Evolutionary conservation across 371 early-diverging fungal species (phyloP).

Genomic region (Blakeslea trispora): DNA sequence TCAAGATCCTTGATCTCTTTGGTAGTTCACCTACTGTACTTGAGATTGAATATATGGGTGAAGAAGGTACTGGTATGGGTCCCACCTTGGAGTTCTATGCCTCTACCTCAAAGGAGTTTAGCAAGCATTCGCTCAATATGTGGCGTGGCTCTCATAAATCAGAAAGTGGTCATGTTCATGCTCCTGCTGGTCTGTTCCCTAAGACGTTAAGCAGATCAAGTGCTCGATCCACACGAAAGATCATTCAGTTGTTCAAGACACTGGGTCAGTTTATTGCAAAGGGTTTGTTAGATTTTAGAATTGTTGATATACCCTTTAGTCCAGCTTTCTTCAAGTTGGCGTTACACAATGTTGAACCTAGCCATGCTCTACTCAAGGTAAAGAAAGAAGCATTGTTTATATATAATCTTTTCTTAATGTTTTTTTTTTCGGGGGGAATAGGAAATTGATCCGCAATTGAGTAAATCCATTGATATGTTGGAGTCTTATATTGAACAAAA

Average conservation of each 20-base stretch:
- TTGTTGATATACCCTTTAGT: conserved; percentile 84
- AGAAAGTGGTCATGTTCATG: conserved; percentile 52
- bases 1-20: conserved; percentile 80
- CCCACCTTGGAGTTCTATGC: conserved; percentile 95
- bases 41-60: conserved; percentile 91
- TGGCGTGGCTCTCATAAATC: conserved; percentile 51
- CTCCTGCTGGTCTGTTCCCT: conserved; percentile 75
- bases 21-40: conserved; percentile 69
- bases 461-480: conserved; percentile 68
- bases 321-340: conserved; percentile 72
- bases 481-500: conserved; percentile 60
- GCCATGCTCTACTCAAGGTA: conserved; percentile 29
- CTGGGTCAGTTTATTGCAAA: conserved; percentile 90
- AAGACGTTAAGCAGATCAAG: conserved; percentile 45
- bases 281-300: conserved; percentile 84
- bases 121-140: conserved; percentile 57
- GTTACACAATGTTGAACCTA: conserved; percentile 42
- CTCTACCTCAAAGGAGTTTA: conserved; percentile 74
- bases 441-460: conserved; percentile 71
- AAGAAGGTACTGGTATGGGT: conserved; percentile 94
- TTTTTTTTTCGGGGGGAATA: too few relatives aligned
- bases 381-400: too few relatives aligned
- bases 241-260: conserved; percentile 59
- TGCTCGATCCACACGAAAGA: conserved; percentile 39
- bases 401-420: conserved; percentile 16